Percentiles rank a stretch among this genome's conserved stretches.
These are phyloP conservation scores for Jacaranda copaia DNA, from an alignment of 257 asterid species.

Conservation along the genomic window DNA sequence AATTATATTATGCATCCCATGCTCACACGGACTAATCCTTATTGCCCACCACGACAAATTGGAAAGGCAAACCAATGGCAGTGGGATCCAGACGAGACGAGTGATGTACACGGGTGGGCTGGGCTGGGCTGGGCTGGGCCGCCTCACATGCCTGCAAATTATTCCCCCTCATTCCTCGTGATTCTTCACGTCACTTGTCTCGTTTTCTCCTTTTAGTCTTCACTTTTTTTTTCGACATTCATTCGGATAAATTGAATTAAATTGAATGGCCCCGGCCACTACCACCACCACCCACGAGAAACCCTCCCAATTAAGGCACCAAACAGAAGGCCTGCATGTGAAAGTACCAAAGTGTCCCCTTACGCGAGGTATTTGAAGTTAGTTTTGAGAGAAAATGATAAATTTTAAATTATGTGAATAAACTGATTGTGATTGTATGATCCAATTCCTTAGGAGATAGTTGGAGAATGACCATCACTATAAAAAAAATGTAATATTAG, in stretches of 20 bases:
- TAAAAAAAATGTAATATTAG: too few species aligned
- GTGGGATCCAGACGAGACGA: not conserved
- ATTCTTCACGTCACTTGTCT: not conserved
- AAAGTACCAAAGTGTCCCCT: not conserved
- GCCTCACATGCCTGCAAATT: conserved; percentile 25
- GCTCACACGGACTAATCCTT: too few species aligned
- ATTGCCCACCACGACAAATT: too few species aligned
- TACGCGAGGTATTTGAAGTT: not conserved
- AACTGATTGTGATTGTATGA: too few species aligned
- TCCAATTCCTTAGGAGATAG: too few species aligned
- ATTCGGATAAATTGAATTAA: not conserved
- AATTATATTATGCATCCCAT: too few species aligned
- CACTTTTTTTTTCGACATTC: not conserved
- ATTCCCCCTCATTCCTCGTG: conserved; percentile 14
- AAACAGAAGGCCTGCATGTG: not conserved
- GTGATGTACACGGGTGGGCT: not conserved
- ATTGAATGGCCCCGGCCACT: not conserved
- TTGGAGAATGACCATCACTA: too few species aligned
- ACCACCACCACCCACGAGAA: not conserved
- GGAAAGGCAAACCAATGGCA: not conserved
- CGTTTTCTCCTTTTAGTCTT: not conserved
- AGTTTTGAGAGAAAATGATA: too few species aligned
- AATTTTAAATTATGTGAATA: too few species aligned
- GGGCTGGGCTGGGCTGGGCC: not conserved
- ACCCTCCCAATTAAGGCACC: not conserved